phyloP scores from a whole-genome alignment of 768 basidiomycete genomes.

The Pulveroboletus frians region DNA sequence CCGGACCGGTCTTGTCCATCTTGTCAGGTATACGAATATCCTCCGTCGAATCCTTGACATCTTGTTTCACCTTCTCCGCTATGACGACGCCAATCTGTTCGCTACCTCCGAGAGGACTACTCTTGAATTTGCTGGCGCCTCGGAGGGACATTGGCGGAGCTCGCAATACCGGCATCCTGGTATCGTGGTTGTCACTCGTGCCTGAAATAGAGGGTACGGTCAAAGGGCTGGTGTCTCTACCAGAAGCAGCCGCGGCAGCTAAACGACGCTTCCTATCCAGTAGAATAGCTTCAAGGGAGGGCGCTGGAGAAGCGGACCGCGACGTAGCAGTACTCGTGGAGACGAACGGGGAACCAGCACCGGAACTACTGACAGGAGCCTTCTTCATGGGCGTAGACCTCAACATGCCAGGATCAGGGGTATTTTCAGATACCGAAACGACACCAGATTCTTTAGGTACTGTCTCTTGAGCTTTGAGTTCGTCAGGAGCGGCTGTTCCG shows the following conservation, averaged over 20 bases:
- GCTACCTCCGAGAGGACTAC: conserved; percentile 55
- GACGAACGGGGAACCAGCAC: conserved; percentile 9
- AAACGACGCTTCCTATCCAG: conserved; percentile 61
- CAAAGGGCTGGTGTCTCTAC: conserved; percentile 11
- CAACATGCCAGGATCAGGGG: not conserved
- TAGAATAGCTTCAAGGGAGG: conserved; percentile 62
- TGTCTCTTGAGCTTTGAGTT: conserved; percentile 2
- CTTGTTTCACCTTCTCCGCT: conserved; percentile 44
- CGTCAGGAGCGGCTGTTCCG: not conserved
- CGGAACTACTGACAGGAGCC: conserved; percentile 11
- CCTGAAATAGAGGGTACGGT: conserved; percentile 1
- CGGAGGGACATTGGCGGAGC: conserved; percentile 30
- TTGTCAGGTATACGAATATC: conserved; percentile 33
- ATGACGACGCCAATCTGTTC: conserved; percentile 42
- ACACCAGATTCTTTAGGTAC: not conserved
- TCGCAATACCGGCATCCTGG: conserved; percentile 9
- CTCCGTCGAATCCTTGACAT: conserved; percentile 20
- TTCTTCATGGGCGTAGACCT: conserved; percentile 13
- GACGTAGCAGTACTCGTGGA: conserved; percentile 17
- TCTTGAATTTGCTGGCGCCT: conserved; percentile 62
- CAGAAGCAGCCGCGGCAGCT: conserved; percentile 19
- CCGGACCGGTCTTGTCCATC: conserved; percentile 32
- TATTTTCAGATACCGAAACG: not conserved
- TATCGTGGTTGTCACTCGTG: conserved; percentile 16
- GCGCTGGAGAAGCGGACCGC: conserved; percentile 43